Conservation (phyloP, 2,329 filamentous ascomycete genomes). For the Microascus cirrosus region DNA sequence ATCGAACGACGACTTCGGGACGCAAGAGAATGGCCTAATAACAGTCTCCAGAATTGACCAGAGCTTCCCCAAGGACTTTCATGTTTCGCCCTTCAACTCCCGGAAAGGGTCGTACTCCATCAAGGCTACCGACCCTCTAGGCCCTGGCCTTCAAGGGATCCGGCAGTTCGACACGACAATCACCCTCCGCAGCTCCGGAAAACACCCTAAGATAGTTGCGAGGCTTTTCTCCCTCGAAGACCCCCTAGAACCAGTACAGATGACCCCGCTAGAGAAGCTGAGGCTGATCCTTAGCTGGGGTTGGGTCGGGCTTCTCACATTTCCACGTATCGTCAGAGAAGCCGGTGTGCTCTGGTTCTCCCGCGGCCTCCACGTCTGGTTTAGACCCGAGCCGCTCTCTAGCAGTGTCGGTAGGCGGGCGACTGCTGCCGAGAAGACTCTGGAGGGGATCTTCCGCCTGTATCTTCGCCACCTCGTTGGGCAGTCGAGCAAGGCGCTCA, state of each 20-base stretch:
- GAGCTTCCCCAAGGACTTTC: slow-evolving; percentile 59
- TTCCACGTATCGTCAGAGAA: slow-evolving; percentile 53
- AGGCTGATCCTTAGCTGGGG: slow-evolving; percentile 46
- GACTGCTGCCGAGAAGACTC: slow-evolving; percentile 30
- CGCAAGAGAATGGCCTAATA: background rate
- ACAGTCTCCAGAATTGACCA: background rate
- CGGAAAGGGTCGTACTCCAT: slow-evolving; percentile 44
- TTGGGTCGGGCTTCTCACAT: slow-evolving; percentile 57
- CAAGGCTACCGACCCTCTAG: slow-evolving; percentile 31
- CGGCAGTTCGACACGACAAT: slow-evolving; percentile 46
- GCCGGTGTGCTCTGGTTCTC: slow-evolving; percentile 45
- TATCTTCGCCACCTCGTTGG: slow-evolving; percentile 40
- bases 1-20: background rate
- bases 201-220: slow-evolving; percentile 49
- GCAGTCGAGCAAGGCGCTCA: slow-evolving; percentile 28
- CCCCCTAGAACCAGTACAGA: slow-evolving; percentile 34
- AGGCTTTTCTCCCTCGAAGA: slow-evolving; percentile 41
- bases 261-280: slow-evolving; percentile 29
- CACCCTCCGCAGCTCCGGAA: slow-evolving; percentile 47
- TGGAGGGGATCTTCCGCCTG: slow-evolving; percentile 34
- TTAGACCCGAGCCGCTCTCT: slow-evolving; percentile 48
- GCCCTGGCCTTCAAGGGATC: slow-evolving; percentile 19
- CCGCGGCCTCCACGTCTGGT: slow-evolving; percentile 51
- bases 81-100: slow-evolving; percentile 66
- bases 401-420: slow-evolving; percentile 43